Conservation (phyloP, 768 basidiomycete species). For the Russula brevipes region DNA sequence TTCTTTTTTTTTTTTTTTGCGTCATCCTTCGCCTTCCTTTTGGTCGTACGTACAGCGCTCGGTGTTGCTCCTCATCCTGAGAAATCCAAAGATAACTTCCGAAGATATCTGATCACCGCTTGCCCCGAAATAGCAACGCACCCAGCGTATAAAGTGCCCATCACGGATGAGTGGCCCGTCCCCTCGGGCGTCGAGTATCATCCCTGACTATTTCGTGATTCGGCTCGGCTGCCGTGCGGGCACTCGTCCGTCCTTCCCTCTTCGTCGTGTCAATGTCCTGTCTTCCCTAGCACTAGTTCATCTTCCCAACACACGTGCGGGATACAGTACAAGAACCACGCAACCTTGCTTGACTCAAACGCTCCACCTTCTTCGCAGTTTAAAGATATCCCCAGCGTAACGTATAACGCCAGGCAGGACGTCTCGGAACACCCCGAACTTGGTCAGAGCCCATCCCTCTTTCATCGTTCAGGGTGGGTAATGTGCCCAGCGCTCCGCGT, state of each 20-base stretch:
- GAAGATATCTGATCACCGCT: constrained; percentile 23
- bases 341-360: neutral
- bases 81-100: constrained; percentile 9
- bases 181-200: constrained; percentile 6
- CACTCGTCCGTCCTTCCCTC: constrained; percentile 12
- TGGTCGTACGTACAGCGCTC: constrained; percentile 16
- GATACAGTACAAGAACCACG: neutral
- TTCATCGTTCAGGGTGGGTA: neutral
- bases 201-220: constrained; percentile 17
- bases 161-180: constrained; percentile 21
- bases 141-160: constrained; percentile 12
- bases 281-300: neutral
- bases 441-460: neutral
- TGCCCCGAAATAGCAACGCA: constrained; percentile 13
- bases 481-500: constrained; percentile 14
- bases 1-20: constrained; percentile 6
- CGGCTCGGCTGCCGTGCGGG: constrained; percentile 18
- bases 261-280: constrained; percentile 16
- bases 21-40: constrained; percentile 15
- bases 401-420: no score
- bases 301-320: constrained; percentile 3
- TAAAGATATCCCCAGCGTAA: neutral
- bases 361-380: neutral
- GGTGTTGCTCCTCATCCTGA: constrained; percentile 15
- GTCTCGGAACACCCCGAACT: constrained; percentile 11